A percentile compares a stretch with the other conserved stretches of the same genome.
Evolutionary conservation across 2,329 filamentous ascomycete species (phyloP).

Genomic region (Pseudocercospora vitis): DNA sequence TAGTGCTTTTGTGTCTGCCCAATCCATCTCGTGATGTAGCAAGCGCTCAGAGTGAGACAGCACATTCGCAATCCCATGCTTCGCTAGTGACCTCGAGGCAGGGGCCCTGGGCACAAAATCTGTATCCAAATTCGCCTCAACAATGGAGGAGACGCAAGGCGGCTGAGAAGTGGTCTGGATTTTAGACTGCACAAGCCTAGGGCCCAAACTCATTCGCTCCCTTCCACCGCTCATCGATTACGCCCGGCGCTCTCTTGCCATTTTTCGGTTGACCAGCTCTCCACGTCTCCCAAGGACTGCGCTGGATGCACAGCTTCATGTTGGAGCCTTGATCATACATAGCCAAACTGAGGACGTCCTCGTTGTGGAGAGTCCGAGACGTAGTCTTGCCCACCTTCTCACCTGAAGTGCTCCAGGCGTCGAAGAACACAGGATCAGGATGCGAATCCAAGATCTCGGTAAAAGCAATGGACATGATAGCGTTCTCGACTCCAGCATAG

Average conservation of each 20-base stretch:
- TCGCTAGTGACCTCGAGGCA: too few species aligned
- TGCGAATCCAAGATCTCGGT: constrained; percentile 44
- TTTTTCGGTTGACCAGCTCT: constrained; percentile 20
- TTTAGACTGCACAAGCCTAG: too few species aligned
- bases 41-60: too few species aligned
- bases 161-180: not conserved
- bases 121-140: not conserved
- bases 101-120: too few species aligned
- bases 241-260: constrained; percentile 18
- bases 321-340: constrained; percentile 49
- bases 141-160: not conserved
- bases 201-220: constrained; percentile 20
- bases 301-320: constrained; percentile 45
- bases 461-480: constrained; percentile 47
- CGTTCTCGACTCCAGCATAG: constrained; percentile 51
- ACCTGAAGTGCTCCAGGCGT: constrained; percentile 6
- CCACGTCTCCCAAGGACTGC: constrained; percentile 36
- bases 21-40: not conserved
- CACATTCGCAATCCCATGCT: too few species aligned
- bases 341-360: constrained; percentile 44
- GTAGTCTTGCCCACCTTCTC: not conserved
- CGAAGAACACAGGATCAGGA: constrained; percentile 44
- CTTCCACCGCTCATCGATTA: constrained; percentile 44
- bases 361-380: constrained; percentile 19
- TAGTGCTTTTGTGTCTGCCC: too few species aligned